These are phyloP conservation scores for Globisporangium irregulare DNA, from an alignment of 352 stramenopile species.

Conservation along the genomic window DNA sequence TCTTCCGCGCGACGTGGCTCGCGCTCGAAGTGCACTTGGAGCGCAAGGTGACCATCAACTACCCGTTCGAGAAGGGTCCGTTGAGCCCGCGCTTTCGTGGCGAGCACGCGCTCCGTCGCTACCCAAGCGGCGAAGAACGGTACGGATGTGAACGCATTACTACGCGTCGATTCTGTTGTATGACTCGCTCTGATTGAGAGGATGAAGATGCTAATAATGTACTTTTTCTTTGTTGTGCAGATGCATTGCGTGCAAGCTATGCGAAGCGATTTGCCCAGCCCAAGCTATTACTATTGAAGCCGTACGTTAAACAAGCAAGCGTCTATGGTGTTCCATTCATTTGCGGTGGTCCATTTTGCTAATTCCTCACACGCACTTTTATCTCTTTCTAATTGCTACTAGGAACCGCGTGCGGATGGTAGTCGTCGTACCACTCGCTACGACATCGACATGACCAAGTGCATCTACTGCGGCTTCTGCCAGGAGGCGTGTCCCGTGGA, in stretches of 20 bases:
- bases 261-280: constrained; percentile 98
- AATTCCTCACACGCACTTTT: constrained; percentile 4
- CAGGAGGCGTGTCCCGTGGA: constrained; percentile 97
- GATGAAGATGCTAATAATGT: background rate
- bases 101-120: constrained; percentile 97
- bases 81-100: constrained; percentile 97
- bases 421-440: constrained; percentile 98
- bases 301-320: constrained; percentile 26
- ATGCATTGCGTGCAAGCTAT: constrained; percentile 99
- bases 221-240: constrained; percentile 29
- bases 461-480: constrained; percentile 99
- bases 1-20: constrained; percentile 78
- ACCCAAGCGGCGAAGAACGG: constrained; percentile 99
- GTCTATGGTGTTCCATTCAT: background rate
- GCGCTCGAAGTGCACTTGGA: constrained; percentile 81
- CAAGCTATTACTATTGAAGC: constrained; percentile 99
- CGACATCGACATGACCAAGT: constrained; percentile 99
- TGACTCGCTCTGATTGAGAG: background rate
- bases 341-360: constrained; percentile 15
- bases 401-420: constrained; percentile 96
- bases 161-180: background rate
- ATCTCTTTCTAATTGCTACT: background rate
- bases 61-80: constrained; percentile 97
- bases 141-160: constrained; percentile 25
- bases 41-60: constrained; percentile 98